Evolutionary conservation across 306 rosid genomes (phyloP).

Genomic region (Medicago ruthenica): DNA sequence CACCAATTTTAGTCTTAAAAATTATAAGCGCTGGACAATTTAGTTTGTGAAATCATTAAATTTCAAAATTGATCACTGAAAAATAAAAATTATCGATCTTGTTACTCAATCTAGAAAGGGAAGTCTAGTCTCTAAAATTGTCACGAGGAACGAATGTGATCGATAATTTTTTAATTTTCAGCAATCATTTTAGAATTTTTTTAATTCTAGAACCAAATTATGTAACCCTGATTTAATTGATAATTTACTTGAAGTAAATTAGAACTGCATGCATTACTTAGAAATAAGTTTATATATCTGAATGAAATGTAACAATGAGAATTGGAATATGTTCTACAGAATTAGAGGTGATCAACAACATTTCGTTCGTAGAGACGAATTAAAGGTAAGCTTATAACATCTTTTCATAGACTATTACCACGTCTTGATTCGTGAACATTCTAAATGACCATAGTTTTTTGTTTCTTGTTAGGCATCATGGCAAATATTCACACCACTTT

Average conservation of each 20-base stretch:
- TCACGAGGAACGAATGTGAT: not conserved
- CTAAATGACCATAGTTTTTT: constrained; percentile 26
- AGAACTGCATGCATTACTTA: not conserved
- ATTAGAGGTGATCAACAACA: constrained; percentile 95
- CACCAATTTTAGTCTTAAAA: too few relatives aligned
- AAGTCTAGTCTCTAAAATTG: not conserved
- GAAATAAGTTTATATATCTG: not conserved
- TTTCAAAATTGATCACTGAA: not conserved
- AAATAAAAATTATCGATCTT: too few relatives aligned
- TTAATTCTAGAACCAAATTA: too few relatives aligned
- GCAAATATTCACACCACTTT: constrained; percentile 95
- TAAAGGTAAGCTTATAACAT: constrained; percentile 64
- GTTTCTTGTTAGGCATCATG: constrained; percentile 80
- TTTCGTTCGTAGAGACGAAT: constrained; percentile 94
- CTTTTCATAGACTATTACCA: constrained; percentile 4
- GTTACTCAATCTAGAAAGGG: too few relatives aligned
- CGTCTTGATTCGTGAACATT: constrained; percentile 19
- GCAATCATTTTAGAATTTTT: not conserved
- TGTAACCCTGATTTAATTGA: not conserved
- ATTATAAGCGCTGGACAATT: too few relatives aligned
- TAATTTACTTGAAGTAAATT: too few relatives aligned
- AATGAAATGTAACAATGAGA: constrained; percentile 13
- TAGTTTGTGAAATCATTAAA: not conserved
- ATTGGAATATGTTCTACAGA: constrained; percentile 54
- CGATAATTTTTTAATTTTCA: not conserved